Evolutionary conservation across 1,139 yeast genomes (phyloP).

Genomic region (Tardiomyces blankii): DNA sequence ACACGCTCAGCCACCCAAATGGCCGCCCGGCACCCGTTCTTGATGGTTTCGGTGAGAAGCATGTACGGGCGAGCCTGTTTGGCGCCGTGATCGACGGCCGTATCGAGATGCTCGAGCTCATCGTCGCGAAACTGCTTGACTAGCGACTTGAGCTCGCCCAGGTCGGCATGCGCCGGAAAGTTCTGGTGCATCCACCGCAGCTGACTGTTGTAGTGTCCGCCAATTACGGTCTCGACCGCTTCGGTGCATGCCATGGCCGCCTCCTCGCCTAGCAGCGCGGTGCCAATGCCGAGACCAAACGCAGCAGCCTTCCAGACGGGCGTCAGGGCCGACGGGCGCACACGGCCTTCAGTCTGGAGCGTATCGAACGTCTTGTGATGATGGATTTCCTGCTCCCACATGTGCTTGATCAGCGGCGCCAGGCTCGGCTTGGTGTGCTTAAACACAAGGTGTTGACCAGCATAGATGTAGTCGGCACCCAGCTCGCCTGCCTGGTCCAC

Average conservation of each 20-base stretch:
- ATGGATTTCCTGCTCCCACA: constrained; percentile 97
- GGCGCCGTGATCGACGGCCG: constrained; percentile 87
- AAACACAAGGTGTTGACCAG: constrained; percentile 78
- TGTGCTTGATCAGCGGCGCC: constrained; percentile 65
- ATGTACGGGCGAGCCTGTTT: constrained; percentile 88
- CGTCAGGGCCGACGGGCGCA: constrained; percentile 81
- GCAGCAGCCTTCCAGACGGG: constrained; percentile 95
- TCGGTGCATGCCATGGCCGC: constrained; percentile 99
- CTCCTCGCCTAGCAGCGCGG: constrained; percentile 81
- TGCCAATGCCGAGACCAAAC: constrained; percentile 70
- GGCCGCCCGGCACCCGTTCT: constrained; percentile 74
- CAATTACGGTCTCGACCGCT: constrained; percentile 97
- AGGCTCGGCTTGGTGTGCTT: constrained; percentile 50
- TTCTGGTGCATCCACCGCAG: constrained; percentile 47
- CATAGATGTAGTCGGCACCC: constrained; percentile 92
- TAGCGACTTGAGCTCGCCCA: constrained; percentile 44
- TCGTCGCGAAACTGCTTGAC: constrained; percentile 83
- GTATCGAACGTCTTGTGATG: constrained; percentile 80
- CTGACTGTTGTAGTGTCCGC: constrained; percentile 90
- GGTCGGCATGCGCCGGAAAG: constrained; percentile 37
- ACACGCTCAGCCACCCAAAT: constrained; percentile 85
- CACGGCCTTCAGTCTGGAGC: constrained; percentile 65
- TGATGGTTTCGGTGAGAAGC: constrained; percentile 78
- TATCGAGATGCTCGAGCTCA: constrained; percentile 88
- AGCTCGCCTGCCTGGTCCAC: constrained; percentile 98